Conservation (phyloP, 305 asterid species). For the Fraxinus latifolia region DNA sequence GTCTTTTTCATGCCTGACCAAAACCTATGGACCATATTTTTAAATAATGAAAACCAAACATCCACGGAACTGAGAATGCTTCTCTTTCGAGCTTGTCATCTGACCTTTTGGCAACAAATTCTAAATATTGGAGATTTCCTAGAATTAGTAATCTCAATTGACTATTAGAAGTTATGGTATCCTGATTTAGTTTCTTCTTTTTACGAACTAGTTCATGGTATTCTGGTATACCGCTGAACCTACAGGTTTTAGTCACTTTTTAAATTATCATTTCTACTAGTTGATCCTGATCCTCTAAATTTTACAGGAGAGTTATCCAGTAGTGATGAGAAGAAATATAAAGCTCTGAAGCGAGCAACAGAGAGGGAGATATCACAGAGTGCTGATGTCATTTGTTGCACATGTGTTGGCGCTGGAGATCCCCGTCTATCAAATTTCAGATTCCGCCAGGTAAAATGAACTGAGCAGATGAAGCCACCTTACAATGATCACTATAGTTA, state of each 20-base stretch:
- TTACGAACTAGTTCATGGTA: not conserved
- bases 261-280: not conserved
- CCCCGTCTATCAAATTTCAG: slow-evolving; percentile 96
- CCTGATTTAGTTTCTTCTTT: not conserved
- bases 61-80: not conserved
- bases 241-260: not conserved
- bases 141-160: not conserved
- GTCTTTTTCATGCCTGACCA: not conserved
- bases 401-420: slow-evolving; percentile 99
- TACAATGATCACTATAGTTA: not conserved
- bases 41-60: not conserved
- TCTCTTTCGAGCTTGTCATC: not conserved
- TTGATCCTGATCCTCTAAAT: slow-evolving; percentile 15
- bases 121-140: not conserved
- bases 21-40: not conserved
- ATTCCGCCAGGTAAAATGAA: slow-evolving; percentile 78
- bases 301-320: slow-evolving; percentile 91
- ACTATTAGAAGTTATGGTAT: not conserved
- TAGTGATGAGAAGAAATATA: slow-evolving; percentile 94
- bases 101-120: not conserved
- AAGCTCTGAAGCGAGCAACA: slow-evolving; percentile 91
- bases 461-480: not conserved
- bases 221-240: not conserved
- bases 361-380: slow-evolving; percentile 99
- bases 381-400: slow-evolving; percentile 99